Evolutionary conservation across 768 basidiomycete species (phyloP), one percentile per base, ranked within the genome.

Genomic region (Termitomyces bulborhizus): DNA sequence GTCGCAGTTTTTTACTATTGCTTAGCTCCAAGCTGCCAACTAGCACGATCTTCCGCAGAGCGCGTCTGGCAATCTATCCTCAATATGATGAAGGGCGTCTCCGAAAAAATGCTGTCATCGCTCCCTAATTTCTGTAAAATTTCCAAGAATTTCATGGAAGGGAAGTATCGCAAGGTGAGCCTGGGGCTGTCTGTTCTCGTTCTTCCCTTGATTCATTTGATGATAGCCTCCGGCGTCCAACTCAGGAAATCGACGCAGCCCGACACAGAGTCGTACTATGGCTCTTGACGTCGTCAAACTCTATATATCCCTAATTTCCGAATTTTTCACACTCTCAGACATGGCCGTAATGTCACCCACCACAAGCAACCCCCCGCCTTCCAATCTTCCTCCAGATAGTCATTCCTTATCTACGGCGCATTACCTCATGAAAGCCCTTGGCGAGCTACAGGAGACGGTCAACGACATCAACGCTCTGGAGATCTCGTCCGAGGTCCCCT

Each of bases 81-180:
- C 49, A 81, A 84, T 40, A 76, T 98, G 75, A 83, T 93, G 47
- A 94, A 93, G 73, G 85, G 79, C 61, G 67, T 93, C n/a, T 93
- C 92, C 3, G 95, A 98, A 66, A 82, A 82, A 40, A 79, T 98
- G 68, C 69, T 94, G 12, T 76, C 85, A n/a, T 81, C 88, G 1
- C 78, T 99, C 24, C 94, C 96, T 13, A 91, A 82, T 63, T 98
- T 98, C 71, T 96, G 93, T 93, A 88, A 85, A 66, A 90, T 99
- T 46, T 86, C 90, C 2, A 90, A 83, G 68, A 84, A 82, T 24
- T 96, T 94, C 65, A 84, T 95, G 73, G 94, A 97, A 42, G 96
- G 97, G 4, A 93, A 90, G 68, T 94, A 90, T 67, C 88, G 85
- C 68, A 93, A 86, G 80, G 94, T 94, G 53, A 72, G 46, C 7